Evolutionary conservation across 192 early-diverging fungal genomes (phyloP).

Genomic region (Mortierella hygrophila): DNA sequence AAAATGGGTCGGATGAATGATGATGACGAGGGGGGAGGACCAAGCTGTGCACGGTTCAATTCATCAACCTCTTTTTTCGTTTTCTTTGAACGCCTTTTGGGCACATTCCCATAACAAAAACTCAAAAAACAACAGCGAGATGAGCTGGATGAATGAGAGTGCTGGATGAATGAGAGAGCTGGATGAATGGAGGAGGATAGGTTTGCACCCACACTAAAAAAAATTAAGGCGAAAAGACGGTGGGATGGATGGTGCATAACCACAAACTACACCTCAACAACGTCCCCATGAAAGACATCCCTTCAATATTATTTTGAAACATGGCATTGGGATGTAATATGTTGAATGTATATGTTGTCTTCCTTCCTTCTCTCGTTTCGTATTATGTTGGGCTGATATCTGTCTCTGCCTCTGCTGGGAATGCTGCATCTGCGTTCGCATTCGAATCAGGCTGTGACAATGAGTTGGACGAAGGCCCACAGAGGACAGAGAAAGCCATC

Average conservation of each 20-base stretch:
- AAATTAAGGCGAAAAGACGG: too few species aligned
- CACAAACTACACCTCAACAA: neutral
- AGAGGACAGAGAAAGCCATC: slow-evolving; percentile 2
- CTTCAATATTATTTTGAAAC: neutral
- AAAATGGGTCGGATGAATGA: too few species aligned
- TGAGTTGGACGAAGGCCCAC: too few species aligned
- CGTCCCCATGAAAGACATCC: neutral
- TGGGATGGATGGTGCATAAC: too few species aligned
- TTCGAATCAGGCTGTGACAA: neutral
- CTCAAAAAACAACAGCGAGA: too few species aligned
- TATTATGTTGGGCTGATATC: neutral
- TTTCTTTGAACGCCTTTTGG: neutral
- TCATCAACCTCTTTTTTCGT: neutral
- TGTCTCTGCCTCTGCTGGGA: neutral
- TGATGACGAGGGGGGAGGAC: neutral
- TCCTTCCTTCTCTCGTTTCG: neutral
- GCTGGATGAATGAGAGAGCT: too few species aligned
- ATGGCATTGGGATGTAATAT: neutral
- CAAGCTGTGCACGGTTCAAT: neutral
- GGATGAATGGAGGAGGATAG: too few species aligned
- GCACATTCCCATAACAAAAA: too few species aligned
- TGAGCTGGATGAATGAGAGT: too few species aligned
- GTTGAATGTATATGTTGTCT: neutral
- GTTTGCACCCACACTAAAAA: too few species aligned
- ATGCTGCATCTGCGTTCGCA: neutral